Conservation (phyloP, 345 rosid species). For the Trapa bicornis region DNA sequence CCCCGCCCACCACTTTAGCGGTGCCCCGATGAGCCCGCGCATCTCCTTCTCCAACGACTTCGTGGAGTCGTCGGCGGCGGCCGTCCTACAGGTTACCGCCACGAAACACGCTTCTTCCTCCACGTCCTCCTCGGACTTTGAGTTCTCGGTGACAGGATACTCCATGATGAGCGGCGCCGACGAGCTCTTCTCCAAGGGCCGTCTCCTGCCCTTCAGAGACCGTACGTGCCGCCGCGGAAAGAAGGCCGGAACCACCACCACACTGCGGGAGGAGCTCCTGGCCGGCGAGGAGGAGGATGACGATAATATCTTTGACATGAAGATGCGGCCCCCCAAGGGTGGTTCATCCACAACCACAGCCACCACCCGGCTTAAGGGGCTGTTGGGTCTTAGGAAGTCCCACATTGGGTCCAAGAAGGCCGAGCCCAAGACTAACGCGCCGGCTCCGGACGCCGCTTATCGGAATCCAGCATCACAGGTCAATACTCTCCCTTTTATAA, state of each 20-base stretch:
- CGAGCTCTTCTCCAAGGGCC: slow-evolving; percentile 87
- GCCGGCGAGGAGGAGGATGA: slow-evolving; percentile 21
- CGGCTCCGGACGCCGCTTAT: slow-evolving; percentile 1
- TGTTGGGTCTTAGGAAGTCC: slow-evolving; percentile 24
- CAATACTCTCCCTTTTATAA: neutral
- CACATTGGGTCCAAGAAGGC: slow-evolving; percentile 24
- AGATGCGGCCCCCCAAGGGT: slow-evolving; percentile 49
- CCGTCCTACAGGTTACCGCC: slow-evolving; percentile 4
- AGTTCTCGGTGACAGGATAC: slow-evolving; percentile 66
- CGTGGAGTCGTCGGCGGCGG: slow-evolving; percentile 18
- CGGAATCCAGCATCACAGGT: neutral
- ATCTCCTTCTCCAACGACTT: slow-evolving; percentile 44
- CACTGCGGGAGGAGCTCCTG: slow-evolving; percentile 89
- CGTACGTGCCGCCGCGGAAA: slow-evolving; percentile 1
- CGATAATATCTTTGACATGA: slow-evolving; percentile 17
- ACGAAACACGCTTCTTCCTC: slow-evolving; percentile 23
- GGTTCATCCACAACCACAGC: slow-evolving; percentile 11
- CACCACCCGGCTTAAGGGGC: slow-evolving; percentile 21
- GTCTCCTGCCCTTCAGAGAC: slow-evolving; percentile 68
- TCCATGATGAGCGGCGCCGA: slow-evolving; percentile 88
- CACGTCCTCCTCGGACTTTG: slow-evolving; percentile 36
- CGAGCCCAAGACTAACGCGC: slow-evolving; percentile 9
- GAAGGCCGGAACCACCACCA: slow-evolving; percentile 25
- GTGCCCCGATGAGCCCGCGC: slow-evolving; percentile 26
- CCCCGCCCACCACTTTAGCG: neutral